Evolutionary conservation across 768 basidiomycete genomes (phyloP), one percentile per base, ranked within the genome.

Genomic region (Flagelloscypha sp.): DNA sequence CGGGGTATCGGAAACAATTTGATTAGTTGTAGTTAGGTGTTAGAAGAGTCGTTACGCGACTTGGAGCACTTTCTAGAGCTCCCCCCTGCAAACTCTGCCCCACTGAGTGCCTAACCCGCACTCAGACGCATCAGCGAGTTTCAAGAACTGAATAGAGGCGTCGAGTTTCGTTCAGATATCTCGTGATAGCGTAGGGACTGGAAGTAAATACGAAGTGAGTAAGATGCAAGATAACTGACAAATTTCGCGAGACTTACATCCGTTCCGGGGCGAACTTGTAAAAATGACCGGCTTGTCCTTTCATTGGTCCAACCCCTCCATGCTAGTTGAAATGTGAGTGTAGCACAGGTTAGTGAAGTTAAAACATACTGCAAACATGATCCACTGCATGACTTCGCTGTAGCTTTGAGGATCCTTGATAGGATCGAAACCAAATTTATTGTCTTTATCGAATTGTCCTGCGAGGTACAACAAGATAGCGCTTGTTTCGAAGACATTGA

Each of bases 231-330:
- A 15, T 6, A 33, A 52, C 68, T 42, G 30, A 77, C 79, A 70
- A 39, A 28, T 15, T 18, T 24, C 11, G 27, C 15, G 5, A 12
- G 18, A n/a, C 31, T 11, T 31, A 32, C 17, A 30, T 25, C 27
- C 13, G 19, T n/a, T 17, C n/a, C 18, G 27, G 18, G 28, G 22
- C 13, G 13, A 3, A 33, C 23, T 24, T 16, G 11, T 25, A 8
- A 20, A 24, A 21, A 16, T 20, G 47, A 27, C 36, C 55, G 52
- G 44, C n/a, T 61, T 86, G 83, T 20, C 84, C 83, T 63, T 89
- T 84, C 84, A 88, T 90, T n/a, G 87, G 85, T 18, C 84, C 85
- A 16, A 86, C 56, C 17, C 81, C 85, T 1, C 83, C 85, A 50
- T 86, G 83, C 79, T 84, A 51, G 23, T 38, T 22, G 21, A 38